Evolutionary conservation across 352 stramenopile species (phyloP), one percentile per base, ranked within the genome.

Genomic region (Phytopythium helicoides): DNA sequence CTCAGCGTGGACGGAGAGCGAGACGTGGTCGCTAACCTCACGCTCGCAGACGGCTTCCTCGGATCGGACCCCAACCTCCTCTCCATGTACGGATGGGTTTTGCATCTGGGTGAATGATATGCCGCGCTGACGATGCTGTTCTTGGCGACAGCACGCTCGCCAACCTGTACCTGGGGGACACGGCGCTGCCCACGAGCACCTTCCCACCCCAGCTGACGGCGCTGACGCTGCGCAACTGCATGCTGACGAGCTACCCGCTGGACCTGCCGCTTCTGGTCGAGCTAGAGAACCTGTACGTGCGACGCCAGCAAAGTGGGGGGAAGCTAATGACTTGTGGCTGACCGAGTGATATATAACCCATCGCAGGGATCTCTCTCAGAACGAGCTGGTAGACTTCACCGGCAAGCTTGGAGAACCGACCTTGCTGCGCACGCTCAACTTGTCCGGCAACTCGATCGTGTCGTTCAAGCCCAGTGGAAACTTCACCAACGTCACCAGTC

Each of bases 341-440:
- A 34, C 19, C 14, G 44, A 52, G 16, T 16, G 16, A n/a, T 48
- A n/a, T 23, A 22, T 23, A 23, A 15, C 28, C 28, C 28, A 48
- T 23, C 11, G 11, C n/a, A 87, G 73, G 10, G 72, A 88, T 47
- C 64, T 88, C 22, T 86, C 77, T 3, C 57, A 74, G 39, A 88
- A 88, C 54, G 86, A 86, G 47, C 72, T 83, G 49, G 73, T 60
- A 39, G 55, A 68, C 15, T 86, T 70, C 47, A 72, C 74, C 0
- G 59, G 64, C 54, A 83, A 85, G 56, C 83, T 81, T 50, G 66
- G 62, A 14, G 42, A 79, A 22, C n/a, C 50, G 4, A 62, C 58
- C 28, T 33, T 33, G 28, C 65, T 86, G 52, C 34, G 64, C 28
- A 60, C 55, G 23, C 64, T 87, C 23, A 87, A 87, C 51, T 50